Conservation (phyloP, 2,329 filamentous ascomycete species). For the Malbranchea cinnamomea region DNA sequence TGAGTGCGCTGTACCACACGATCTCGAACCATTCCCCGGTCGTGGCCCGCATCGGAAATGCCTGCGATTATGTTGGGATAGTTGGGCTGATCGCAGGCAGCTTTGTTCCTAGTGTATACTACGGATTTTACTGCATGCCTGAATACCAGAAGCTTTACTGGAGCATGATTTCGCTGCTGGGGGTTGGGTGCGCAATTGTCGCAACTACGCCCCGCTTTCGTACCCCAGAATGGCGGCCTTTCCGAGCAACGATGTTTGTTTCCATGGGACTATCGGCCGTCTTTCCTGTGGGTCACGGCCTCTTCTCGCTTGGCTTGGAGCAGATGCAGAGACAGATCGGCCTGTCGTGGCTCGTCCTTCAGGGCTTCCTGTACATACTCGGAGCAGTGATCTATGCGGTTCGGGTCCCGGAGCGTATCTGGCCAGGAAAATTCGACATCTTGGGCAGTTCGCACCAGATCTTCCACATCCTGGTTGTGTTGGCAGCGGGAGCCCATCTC, state of each 20-base stretch:
- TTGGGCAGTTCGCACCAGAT: slow-evolving; percentile 92
- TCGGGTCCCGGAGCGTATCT: slow-evolving; percentile 68
- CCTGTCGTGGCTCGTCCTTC: slow-evolving; percentile 61
- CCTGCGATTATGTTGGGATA: slow-evolving; percentile 89
- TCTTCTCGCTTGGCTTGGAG: slow-evolving; percentile 50
- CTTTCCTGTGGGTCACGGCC: slow-evolving; percentile 66
- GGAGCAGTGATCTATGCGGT: slow-evolving; percentile 76
- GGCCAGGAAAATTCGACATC: slow-evolving; percentile 71
- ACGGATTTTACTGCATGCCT: slow-evolving; percentile 63
- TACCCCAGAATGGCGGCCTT: slow-evolving; percentile 67
- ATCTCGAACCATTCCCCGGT: slow-evolving; percentile 68
- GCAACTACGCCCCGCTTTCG: slow-evolving; percentile 73
- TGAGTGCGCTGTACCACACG: slow-evolving; percentile 75
- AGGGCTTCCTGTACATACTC: slow-evolving; percentile 71
- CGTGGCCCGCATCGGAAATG: slow-evolving; percentile 74
- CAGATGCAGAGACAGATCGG: slow-evolving; percentile 60
- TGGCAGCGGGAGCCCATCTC: slow-evolving; percentile 70
- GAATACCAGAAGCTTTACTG: slow-evolving; percentile 56
- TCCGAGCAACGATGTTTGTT: slow-evolving; percentile 80
- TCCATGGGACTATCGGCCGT: slow-evolving; percentile 71
- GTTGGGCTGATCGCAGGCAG: slow-evolving; percentile 82
- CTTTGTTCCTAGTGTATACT: slow-evolving; percentile 78
- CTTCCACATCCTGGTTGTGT: slow-evolving; percentile 77
- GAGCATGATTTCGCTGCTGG: slow-evolving; percentile 62
- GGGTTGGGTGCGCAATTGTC: slow-evolving; percentile 58